phyloP scores from a whole-genome alignment of 352 stramenopile species.

The Thalassiosira livingstoniorum region DNA sequence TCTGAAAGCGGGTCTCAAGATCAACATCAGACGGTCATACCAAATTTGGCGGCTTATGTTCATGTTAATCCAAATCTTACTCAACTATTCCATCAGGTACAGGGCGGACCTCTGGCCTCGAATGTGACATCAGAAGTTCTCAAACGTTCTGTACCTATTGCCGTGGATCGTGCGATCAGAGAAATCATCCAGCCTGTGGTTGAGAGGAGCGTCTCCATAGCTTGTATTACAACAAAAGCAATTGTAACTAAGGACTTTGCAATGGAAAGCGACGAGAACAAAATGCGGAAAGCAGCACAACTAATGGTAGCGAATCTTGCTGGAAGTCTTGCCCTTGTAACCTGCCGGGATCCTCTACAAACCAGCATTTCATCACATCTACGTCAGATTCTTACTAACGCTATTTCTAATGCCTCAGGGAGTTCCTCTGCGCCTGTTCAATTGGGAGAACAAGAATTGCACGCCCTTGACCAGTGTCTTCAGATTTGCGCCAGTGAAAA shows the following conservation, averaged over 20 bases:
- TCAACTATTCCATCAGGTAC: conserved; percentile 89
- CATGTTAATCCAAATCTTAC: conserved; percentile 96
- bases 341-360: conserved; percentile 96
- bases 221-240: conserved; percentile 98
- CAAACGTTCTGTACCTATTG: conserved; percentile 95
- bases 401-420: conserved; percentile 59
- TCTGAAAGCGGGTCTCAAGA: conserved; percentile 51
- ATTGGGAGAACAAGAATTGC: conserved; percentile 86
- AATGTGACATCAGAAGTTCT: conserved; percentile 81
- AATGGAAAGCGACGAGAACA: conserved; percentile 93
- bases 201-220: conserved; percentile 98
- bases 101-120: conserved; percentile 60
- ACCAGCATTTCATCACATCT: conserved; percentile 97
- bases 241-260: conserved; percentile 99
- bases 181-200: conserved; percentile 99
- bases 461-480: conserved; percentile 96
- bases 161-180: conserved; percentile 97
- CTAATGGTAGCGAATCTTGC: conserved; percentile 99
- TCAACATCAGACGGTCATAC: conserved; percentile 95
- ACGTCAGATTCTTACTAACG: conserved; percentile 89
- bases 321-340: conserved; percentile 97
- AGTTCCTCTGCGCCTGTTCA: conserved; percentile 37
- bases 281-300: conserved; percentile 97
- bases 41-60: conserved; percentile 97
- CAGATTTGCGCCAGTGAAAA: conserved; percentile 98